phyloP scores from a whole-genome alignment of 768 basidiomycete genomes.

The Xerocomellus dryophilus region DNA sequence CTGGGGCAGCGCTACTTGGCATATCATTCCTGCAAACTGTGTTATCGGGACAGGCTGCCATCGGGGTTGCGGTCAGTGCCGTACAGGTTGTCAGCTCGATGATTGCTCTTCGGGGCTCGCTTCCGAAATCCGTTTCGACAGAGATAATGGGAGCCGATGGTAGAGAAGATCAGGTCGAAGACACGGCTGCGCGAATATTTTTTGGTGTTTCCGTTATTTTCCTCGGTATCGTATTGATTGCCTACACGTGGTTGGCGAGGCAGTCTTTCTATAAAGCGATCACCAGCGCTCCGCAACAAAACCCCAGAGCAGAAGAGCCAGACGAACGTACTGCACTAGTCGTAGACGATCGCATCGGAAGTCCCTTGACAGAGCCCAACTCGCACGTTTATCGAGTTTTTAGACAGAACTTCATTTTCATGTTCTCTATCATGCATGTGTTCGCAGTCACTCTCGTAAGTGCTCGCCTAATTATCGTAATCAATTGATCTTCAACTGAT shows the following conservation, averaged over 20 bases:
- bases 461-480: neutral
- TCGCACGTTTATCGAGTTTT: constrained; percentile 50
- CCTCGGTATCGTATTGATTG: constrained; percentile 50
- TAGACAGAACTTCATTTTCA: constrained; percentile 63
- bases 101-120: constrained; percentile 50
- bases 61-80: constrained; percentile 76
- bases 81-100: constrained; percentile 70
- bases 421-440: constrained; percentile 71
- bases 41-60: constrained; percentile 83
- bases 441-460: constrained; percentile 79
- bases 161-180: constrained; percentile 51
- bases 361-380: constrained; percentile 35
- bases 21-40: constrained; percentile 66
- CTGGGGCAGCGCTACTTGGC: constrained; percentile 80
- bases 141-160: constrained; percentile 13
- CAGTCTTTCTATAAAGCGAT: constrained; percentile 58
- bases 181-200: constrained; percentile 69
- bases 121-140: constrained; percentile 27
- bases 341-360: constrained; percentile 27
- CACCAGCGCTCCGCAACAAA: constrained; percentile 46
- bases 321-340: constrained; percentile 36
- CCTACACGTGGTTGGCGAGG: constrained; percentile 55
- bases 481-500: constrained; percentile 8
- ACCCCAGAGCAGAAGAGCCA: constrained; percentile 21
- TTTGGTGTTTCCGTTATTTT: constrained; percentile 70